These are phyloP conservation scores for Trichosporon faecale DNA, from an alignment of 1,284 basidiomycete species.

Conservation along the genomic window DNA sequence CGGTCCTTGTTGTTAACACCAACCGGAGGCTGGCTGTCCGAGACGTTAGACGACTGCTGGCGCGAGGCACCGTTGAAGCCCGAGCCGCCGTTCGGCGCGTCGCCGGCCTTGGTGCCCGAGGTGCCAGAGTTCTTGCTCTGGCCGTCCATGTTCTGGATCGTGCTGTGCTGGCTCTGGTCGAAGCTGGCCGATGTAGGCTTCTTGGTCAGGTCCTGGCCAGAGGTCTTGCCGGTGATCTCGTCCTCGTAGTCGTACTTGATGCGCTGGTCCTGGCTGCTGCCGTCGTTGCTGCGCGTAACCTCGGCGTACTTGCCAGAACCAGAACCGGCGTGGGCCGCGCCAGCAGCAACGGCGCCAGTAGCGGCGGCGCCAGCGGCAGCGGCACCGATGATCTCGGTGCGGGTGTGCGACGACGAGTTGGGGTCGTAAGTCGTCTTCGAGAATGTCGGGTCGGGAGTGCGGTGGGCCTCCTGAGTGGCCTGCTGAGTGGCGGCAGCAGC, in stretches of 20 bases:
- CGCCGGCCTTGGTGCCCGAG: constrained; percentile 5
- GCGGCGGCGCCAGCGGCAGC: background rate
- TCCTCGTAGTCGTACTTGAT: background rate
- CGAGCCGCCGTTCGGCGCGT: constrained; percentile 4
- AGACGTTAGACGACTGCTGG: constrained; percentile 3
- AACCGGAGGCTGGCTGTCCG: background rate
- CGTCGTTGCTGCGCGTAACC: background rate
- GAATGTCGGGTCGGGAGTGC: background rate
- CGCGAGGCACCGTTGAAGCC: constrained; percentile 10
- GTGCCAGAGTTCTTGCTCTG: background rate
- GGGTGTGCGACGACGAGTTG: background rate
- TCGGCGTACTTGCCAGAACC: background rate
- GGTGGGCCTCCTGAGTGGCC: background rate
- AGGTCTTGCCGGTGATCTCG: constrained; percentile 8
- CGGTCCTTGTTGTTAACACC: background rate
- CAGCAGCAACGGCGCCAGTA: constrained; percentile 2
- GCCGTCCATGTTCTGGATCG: background rate
- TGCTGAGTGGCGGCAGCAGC: no score
- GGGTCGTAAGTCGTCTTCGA: background rate
- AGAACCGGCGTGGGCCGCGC: constrained; percentile 9
- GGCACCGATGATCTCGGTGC: background rate
- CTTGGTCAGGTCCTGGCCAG: background rate
- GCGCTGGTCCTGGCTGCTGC: background rate
- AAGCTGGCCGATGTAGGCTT: background rate
- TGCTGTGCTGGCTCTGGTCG: background rate